Evolutionary conservation across 108 stramenopile species (phyloP), one percentile per base, ranked within the genome.

Genomic region (Skeletonema menzelii): DNA sequence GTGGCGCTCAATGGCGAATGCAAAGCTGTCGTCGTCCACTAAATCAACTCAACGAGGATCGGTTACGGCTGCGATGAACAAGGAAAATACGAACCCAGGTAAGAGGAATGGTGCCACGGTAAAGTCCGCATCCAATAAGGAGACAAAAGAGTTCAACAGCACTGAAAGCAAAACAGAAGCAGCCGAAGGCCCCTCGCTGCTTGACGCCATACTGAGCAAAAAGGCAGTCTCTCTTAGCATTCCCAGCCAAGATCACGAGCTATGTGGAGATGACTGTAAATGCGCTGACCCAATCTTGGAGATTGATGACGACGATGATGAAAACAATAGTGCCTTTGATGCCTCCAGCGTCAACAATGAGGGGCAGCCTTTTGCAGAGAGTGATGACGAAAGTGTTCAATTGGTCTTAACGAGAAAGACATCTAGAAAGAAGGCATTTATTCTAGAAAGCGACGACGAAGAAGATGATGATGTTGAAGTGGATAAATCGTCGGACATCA

Each of bases 1-100:
- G 32, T 89, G 88, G 88, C 35, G 79, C 56, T 58, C 27, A 35
- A 85, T 89, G 75, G 73, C 67, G 5, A 61, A 71, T 63, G 40
- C 62, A 24, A 65, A 61, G 19, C 19, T 47, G 3, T 32, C 31
- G 31, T 32, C 31, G 31, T 46, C 44, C 3, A 19, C 46, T 0
- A 47, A 47, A 19, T 19, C 46, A 6, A 12, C 35, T 0, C 35
- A 37, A 12, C 35, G 35, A 37, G 35, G 56, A 17, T 67, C 8
- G 59, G 49, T 15, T 12, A 0, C 47, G 1, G 24, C 6, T 19
- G 24, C 4, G 34, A 56, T 0, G 15, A 32, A 56, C 12, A 67
- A 67, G 56, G 66, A 67, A 67, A 67, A 67, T 67, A 8, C 24
- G 11, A 47, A 5, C 1, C 65, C 65, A 24, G 31, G 14, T 8